These are phyloP conservation scores for Skeletonema grethae DNA, from an alignment of 108 stramenopile species.

Conservation along the genomic window DNA sequence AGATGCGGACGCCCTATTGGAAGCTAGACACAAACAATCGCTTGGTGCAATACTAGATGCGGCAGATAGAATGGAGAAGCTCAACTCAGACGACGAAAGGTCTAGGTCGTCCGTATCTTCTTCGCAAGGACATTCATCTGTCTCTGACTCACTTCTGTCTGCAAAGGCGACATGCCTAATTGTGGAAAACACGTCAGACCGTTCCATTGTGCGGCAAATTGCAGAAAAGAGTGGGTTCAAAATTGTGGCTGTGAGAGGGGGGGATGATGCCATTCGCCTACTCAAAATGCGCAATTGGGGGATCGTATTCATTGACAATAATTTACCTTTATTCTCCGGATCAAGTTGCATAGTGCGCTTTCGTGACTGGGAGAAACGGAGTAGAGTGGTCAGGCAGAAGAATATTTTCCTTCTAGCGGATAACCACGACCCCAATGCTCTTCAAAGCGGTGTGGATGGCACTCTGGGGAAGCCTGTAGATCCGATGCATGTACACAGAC, in stretches of 20 bases:
- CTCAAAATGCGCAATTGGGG: constrained; percentile 72
- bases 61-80: constrained; percentile 1
- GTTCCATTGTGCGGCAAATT: constrained; percentile 14
- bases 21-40: constrained; percentile 5
- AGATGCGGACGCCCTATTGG: constrained; percentile 14
- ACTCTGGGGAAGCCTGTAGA: constrained; percentile 55
- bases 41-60: constrained; percentile 10
- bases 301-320: constrained; percentile 58
- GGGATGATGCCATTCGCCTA: constrained; percentile 52
- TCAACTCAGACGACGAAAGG: constrained; percentile 24
- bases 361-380: constrained; percentile 66
- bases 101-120: constrained; percentile 8
- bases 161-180: constrained; percentile 10
- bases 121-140: background rate
- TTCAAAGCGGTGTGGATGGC: constrained; percentile 67
- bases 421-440: constrained; percentile 5
- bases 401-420: constrained; percentile 53
- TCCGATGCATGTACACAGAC: constrained; percentile 5
- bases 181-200: constrained; percentile 15
- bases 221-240: constrained; percentile 52
- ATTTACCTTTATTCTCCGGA: constrained; percentile 41
- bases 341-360: constrained; percentile 48
- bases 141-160: background rate
- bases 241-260: constrained; percentile 45
- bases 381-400: constrained; percentile 57